These are phyloP conservation scores for Rhizophagus clarus DNA, from an alignment of 192 early-diverging fungal species.

Conservation along the genomic window DNA sequence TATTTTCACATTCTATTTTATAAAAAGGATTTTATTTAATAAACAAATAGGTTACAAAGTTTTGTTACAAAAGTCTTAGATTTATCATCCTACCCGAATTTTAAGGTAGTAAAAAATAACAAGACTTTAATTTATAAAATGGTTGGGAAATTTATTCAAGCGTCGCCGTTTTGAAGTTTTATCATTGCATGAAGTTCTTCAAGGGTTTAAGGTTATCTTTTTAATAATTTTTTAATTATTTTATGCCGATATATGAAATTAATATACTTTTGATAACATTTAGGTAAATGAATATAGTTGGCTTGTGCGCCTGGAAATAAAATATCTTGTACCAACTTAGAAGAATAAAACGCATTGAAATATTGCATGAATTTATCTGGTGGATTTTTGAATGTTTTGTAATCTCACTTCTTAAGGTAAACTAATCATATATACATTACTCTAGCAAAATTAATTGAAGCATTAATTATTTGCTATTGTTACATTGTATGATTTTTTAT, in stretches of 20 bases:
- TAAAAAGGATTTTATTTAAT: neutral
- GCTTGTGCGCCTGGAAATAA: neutral
- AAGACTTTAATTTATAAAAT: neutral
- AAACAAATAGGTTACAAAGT: neutral
- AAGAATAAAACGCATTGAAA: neutral
- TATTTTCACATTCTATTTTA: neutral
- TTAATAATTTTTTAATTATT: neutral
- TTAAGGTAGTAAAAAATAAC: neutral
- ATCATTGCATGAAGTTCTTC: neutral
- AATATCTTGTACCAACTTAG: neutral
- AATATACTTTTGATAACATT: neutral
- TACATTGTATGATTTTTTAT: too few relatives aligned
- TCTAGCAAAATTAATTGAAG: too few relatives aligned
- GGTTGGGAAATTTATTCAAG: neutral
- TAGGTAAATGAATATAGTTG: constrained; percentile 11
- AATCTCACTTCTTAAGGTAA: constrained; percentile 1
- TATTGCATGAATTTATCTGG: constrained; percentile 24
- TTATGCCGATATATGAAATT: too few relatives aligned
- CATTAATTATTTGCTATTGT: neutral
- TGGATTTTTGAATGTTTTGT: constrained; percentile 12
- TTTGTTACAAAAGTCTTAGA: neutral
- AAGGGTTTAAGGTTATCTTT: neutral
- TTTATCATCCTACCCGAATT: neutral
- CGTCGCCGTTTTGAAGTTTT: neutral
- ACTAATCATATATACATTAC: too few relatives aligned